Base-by-base conservation (phyloP, 1,284 basidiomycete genomes). In the Spongiforma sp. region DNA sequence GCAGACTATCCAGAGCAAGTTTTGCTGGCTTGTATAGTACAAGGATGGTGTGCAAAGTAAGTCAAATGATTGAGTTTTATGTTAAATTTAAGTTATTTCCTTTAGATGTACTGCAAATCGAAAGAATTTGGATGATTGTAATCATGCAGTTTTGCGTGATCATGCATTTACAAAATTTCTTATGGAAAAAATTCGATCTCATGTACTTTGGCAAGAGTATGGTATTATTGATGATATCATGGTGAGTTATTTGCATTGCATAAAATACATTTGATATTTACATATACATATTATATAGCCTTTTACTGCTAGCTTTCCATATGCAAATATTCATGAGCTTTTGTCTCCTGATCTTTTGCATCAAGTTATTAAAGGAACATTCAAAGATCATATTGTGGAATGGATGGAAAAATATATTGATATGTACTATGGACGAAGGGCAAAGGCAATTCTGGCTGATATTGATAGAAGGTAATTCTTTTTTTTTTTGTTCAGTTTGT, bases 21-120 rank as follows among this genome's bases (percentile, higher is more conserved):
- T n/a, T 24, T 24, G n/a, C 26, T 46, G 43, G 43, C 43, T 24
- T 46, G 43, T 46, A 46, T 46, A 17, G 57, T 59, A 26, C 43
- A 59, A 36, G 43, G 57, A 28, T 59, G 43, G 33, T 59, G 43
- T 48, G 3, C 33, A 8, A 48, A 48, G 57, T 59, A 50, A 46
- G 43, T n/a, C 48, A 50, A 46, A 24, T n/a, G 19, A 30, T 52
- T 52, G 46, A 48, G 17, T 26, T 15, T 9, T 19, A 24, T 24
- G 6, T 43, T 26, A 41, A 19, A 21, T 21, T 19, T 19, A 19
- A 19, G 10, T 41, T 41, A 41, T 41, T 19, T 41, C n/a, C n/a
- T 48, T 17, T 28, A 50, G 46, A 30, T 50, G 26, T 48, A 14
- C 7, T 28, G 26, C 26, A 17, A 9, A 50, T 4, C 15, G 15